Evolutionary conservation across 805 yeast genomes (phyloP), one percentile per base, ranked within the genome.

Genomic region (Sugiyamaella mastotermitis): DNA sequence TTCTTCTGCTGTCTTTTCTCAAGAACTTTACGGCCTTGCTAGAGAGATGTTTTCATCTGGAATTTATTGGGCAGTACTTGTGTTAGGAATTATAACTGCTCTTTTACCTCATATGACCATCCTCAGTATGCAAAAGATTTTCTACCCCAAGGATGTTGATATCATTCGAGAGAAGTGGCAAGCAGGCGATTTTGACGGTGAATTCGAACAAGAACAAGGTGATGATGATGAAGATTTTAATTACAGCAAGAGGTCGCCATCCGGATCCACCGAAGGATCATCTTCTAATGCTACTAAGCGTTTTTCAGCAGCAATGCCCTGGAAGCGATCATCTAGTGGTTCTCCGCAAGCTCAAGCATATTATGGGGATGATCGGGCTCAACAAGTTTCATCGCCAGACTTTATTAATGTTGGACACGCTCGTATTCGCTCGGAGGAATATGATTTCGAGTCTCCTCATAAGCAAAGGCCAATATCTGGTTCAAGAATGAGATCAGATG

Each of bases 71-170:
- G 74, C 78, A 31, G 65, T 71, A 42, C 57, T 74, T 11, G 68
- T 80, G 41, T 60, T 80, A 25, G 80, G 82, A 9, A 58, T 74
- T 1, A 53, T 78, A 8, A 54, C 63, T 11, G 72, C 80, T 44
- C 45, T 83, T 30, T 53, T 79, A 33, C 94, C 94, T 4, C 69
- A 86, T 37, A 71, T 80, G 53, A 51, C 65, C 2, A 65, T 52
- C 48, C 78, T 78, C 51, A 61, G 72, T 31, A 45, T 72, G 35
- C 71, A 59, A 49, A 64, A 71, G 38, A 63, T 76, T 40, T 79
- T 72, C 59, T 52, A 51, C 36, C 94, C 94, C 2, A 55, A 61
- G 26, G 92, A 83, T 52, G 68, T 78, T 32, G 94, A 83, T 51
- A 75, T 82, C 38, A 66, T 83, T 34, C 67, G 92, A 39, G 92